phyloP scores from a whole-genome alignment of 2,329 filamentous ascomycete species.

The Metarhizium robertsii region DNA sequence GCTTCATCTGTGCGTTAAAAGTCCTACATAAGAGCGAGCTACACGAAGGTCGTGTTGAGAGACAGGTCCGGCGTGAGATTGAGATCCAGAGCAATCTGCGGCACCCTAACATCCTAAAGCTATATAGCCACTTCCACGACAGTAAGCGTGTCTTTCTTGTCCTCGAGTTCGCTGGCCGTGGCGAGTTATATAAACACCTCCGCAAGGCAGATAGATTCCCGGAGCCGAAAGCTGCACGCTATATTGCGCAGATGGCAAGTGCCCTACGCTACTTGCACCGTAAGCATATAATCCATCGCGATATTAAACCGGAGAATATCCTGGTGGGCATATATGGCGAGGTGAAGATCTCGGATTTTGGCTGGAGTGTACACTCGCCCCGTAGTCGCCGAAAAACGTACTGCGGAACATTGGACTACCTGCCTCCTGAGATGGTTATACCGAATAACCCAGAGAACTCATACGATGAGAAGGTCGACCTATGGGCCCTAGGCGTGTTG shows the following conservation, averaged over 20 bases:
- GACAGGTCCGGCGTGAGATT: conserved; percentile 62
- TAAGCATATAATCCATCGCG: conserved; percentile 21
- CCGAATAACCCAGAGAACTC: neutral
- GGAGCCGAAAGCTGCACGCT: conserved; percentile 60
- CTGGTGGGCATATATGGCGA: conserved; percentile 19
- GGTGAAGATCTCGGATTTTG: conserved; percentile 20
- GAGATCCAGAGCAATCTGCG: conserved; percentile 65
- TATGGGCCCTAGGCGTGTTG: conserved; percentile 16
- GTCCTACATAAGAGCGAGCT: conserved; percentile 62
- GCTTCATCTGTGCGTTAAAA: conserved; percentile 64
- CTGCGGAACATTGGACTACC: conserved; percentile 19
- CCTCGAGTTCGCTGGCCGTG: conserved; percentile 55
- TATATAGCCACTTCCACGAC: conserved; percentile 66
- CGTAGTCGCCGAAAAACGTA: conserved; percentile 12
- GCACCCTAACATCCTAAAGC: conserved; percentile 53
- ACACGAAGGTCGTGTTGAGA: conserved; percentile 56
- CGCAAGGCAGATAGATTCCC: conserved; percentile 56
- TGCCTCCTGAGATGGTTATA: conserved; percentile 18
- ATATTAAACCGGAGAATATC: conserved; percentile 26
- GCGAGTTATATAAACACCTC: conserved; percentile 64
- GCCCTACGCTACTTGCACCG: conserved; percentile 19
- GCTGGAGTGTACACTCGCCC: conserved; percentile 19
- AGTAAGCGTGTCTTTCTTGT: conserved; percentile 63
- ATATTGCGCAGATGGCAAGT: conserved; percentile 60
- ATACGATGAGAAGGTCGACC: conserved; percentile 12